Evolutionary conservation across 148 eudicot species (phyloP), one percentile per base, ranked within the genome.

Genomic region (Heliamphora exappendiculata): DNA sequence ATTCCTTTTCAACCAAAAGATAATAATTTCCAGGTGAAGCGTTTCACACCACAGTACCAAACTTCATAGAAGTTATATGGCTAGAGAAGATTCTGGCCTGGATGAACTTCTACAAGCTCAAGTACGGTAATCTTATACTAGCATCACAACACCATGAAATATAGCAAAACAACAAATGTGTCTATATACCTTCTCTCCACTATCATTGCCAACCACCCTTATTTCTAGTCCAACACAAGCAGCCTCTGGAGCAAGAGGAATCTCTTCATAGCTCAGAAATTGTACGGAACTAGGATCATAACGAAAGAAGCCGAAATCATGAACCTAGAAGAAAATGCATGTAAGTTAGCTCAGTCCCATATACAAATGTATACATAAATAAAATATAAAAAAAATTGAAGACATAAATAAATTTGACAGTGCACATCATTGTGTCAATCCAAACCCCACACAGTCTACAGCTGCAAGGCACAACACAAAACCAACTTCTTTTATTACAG

Each of bases 301-400:
- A 4, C 93, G 93, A 70, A 93, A 93, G 84, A 96, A 96, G 72
- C 99, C 99, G 87, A 96, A 96, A 90, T 96, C 99, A 82, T 96
- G 98, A 71, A 94, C 97, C 98, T 94, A 75, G 50, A 77, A 42
- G 63, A 76, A 77, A 73, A 57, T 63, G 41, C 7, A 26, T 54
- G 19, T 17, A 39, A 17, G 34, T 58, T 55, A 72, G 76, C 70
- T 34, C 57, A 67, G 41, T 60, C 20, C 17, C 44, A 47, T 36
- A 73, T 37, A 73, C 31, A 74, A n/a, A 20, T 17, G 14, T 5
- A 31, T 24, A 62, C 45, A 33, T 39, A 58, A 54, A n/a, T 26
- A 34, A 14, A 6, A n/a, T n/a, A n/a, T n/a, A n/a, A n/a, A n/a
- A n/a, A n/a, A n/a, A n/a, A n/a, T n/a, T 29, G 3, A 2, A 24